These are phyloP conservation scores for Endotrypanum monterogeii DNA, from an alignment of 208 protist genomes.

Conservation along the genomic window DNA sequence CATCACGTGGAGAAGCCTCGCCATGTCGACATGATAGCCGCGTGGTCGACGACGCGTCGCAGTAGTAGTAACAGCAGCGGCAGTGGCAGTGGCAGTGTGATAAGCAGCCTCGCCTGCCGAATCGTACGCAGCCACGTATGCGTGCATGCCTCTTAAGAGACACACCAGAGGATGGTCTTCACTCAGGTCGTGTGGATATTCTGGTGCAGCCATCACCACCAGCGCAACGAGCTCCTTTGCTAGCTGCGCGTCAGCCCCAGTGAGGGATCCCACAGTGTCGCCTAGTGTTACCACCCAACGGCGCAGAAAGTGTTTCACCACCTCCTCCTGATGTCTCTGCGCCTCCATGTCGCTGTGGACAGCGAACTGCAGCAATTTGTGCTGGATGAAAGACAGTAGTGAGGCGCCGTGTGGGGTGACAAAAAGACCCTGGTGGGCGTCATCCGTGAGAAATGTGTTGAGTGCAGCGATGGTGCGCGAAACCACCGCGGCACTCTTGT, in stretches of 20 bases:
- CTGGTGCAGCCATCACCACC: constrained; percentile 30
- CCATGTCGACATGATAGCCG: constrained; percentile 31
- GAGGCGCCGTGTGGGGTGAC: constrained; percentile 36
- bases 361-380: constrained; percentile 61
- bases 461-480: constrained; percentile 68
- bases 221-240: constrained; percentile 63
- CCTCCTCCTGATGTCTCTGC: constrained; percentile 39
- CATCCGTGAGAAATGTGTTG: constrained; percentile 67
- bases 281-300: constrained; percentile 61
- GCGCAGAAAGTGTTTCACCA: constrained; percentile 65
- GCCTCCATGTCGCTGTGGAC: constrained; percentile 4
- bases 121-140: constrained; percentile 19
- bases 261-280: constrained; percentile 35
- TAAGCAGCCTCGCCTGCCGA: neutral
- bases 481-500: constrained; percentile 72
- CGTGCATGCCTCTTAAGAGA: constrained; percentile 60
- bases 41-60: constrained; percentile 19
- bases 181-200: constrained; percentile 68
- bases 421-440: constrained; percentile 35
- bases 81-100: neutral
- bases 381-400: constrained; percentile 63
- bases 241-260: constrained; percentile 37
- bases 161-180: constrained; percentile 55
- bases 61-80: neutral
- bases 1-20: constrained; percentile 62